Base-by-base conservation (phyloP, 1,139 yeast genomes). In the Suhomyces bolitotheri region DNA sequence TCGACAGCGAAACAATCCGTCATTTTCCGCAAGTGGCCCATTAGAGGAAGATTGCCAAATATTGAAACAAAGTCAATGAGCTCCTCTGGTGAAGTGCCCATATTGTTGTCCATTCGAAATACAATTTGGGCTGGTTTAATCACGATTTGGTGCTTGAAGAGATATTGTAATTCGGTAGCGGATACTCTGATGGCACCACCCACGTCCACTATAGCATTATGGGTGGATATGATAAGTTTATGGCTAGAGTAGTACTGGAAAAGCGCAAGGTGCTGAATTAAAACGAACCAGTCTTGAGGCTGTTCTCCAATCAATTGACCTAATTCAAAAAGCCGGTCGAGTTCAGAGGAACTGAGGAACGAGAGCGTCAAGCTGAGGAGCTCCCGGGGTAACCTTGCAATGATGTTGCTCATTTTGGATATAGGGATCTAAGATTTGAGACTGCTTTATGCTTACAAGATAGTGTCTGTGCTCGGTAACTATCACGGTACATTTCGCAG, bases 41-140 rank as follows among this genome's bases (percentile, higher is more conserved):
- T 16, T 8, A 36, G n/a, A 5, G 4, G 16, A 4, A 23, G 16
- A 8, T 30, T 14, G 12, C 24, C 13, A 22, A 31, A 22, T 6
- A 31, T 25, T n/a, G 23, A 22, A 10, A 35, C 22, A 14, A 16
- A 27, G 23, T 17, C 26, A 12, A 27, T 16, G 16, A 31, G 13
- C n/a, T n/a, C n/a, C n/a, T n/a, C n/a, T n/a, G 26, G n/a, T n/a
- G n/a, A n/a, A n/a, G n/a, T n/a, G n/a, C n/a, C n/a, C n/a, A n/a
- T n/a, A n/a, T n/a, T n/a, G n/a, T n/a, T n/a, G n/a, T 34, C 36
- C 27, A 50, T 38, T 11, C 50, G 39, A 19, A 54, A 38, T 5
- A 53, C 33, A 17, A 59, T 42, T 10, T 46, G 47, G 13, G 33
- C 40, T 2, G 64, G 64, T 21, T 44, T 37, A 8, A 58, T 52